Base-by-base conservation (phyloP, 2,329 filamentous ascomycete genomes). In the Pseudogymnoascus sp. region DNA sequence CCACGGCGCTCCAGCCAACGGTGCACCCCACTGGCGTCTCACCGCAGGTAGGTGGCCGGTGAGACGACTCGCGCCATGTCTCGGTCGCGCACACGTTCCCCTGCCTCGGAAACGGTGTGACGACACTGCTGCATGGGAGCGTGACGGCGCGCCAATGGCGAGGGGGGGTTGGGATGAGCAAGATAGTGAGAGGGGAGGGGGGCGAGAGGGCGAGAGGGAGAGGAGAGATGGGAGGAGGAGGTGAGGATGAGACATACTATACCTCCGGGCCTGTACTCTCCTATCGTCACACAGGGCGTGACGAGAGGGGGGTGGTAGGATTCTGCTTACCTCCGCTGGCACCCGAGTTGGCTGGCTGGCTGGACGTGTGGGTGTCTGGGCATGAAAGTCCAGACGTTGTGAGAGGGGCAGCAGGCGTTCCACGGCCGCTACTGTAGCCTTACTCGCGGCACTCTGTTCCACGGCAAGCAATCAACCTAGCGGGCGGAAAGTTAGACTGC, bases 11-110 rank as follows among this genome's bases (percentile, higher is more conserved):
- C 21, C 42, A 29, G 10, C 13, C 21, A 48, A 15, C 42, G 12
- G 5, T 2, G 2, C 42, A n/a, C 42, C 42, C 42, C 42, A 29
- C 25, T n/a, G 25, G 5, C 8, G 42, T 48, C 42, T 48, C 42
- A 48, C 42, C 12, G 42, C 42, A 27, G 25, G 21, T 21, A 27
- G 12, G 8, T 48, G 12, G 42, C 12, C 42, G 10, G 42, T 29
- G 25, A 48, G 42, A 29, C 42, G 21, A 48, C 42, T 48, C 42
- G 42, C 42, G 42, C 42, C 2, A 9, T 48, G 42, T 48, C 42
- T 29, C 42, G 42, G 42, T 48, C 42, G 42, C 42, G 42, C 42
- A 48, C 42, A 48, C 42, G 42, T 48, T 48, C 42, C 42, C 42
- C 42, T 48, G 42, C 42, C 42, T 48, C 13, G 42, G 42, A 48